Evolutionary conservation across 345 rosid genomes (phyloP).

Genomic region (Sisymbrium irio): DNA sequence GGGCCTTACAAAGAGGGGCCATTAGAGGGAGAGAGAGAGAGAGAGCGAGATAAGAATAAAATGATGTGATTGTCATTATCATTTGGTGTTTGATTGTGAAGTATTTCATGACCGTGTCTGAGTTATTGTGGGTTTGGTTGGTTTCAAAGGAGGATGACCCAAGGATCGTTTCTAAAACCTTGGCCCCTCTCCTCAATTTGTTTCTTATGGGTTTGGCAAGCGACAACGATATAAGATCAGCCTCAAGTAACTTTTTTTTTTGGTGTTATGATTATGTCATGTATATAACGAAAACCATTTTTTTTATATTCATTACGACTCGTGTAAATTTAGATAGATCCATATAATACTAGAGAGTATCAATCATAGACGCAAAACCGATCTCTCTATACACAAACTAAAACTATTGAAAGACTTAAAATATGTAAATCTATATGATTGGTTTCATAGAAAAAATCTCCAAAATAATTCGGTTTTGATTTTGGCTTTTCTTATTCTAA

Average conservation of each 20-base stretch:
- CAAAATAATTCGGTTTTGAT: no score
- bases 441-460: no score
- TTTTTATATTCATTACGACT: no score
- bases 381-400: no score
- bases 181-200: slow-evolving; percentile 1
- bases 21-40: neutral
- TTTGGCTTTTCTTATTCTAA: no score
- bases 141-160: slow-evolving; percentile 22
- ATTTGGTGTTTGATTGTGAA: slow-evolving; percentile 26
- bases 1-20: slow-evolving; percentile 36
- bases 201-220: slow-evolving; percentile 20
- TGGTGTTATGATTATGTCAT: slow-evolving; percentile 11
- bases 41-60: slow-evolving; percentile 7
- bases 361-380: no score
- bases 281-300: no score
- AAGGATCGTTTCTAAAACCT: slow-evolving; percentile 9
- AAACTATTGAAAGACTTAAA: no score
- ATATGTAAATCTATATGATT: no score
- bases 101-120: slow-evolving; percentile 22
- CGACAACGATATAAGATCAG: slow-evolving; percentile 16
- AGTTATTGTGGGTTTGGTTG: slow-evolving; percentile 28
- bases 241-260: neutral
- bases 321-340: no score
- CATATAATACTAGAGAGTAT: no score
- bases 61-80: slow-evolving; percentile 26